Base-by-base conservation (phyloP, 2,329 filamentous ascomycete species). In the Lecanicillium sp. region DNA sequence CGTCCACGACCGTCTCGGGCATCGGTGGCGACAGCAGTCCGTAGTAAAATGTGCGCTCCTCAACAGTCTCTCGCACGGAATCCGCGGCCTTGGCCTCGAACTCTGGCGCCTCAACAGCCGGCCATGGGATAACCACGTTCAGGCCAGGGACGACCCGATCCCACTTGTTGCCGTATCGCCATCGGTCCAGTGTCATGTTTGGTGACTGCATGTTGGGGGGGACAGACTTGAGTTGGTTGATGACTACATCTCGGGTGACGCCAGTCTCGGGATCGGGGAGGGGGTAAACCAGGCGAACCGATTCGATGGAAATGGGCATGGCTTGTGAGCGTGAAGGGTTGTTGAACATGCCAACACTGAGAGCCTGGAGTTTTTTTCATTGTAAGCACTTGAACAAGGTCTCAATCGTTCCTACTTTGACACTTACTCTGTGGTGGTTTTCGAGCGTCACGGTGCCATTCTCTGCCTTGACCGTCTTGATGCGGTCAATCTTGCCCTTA, bases 201-300 rank as follows among this genome's bases (percentile, higher is more conserved):
- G 56, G 50, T 1, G 60, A 64, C 41, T 63, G 51, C 64, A 71
- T 78, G 46, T 63, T 59, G 33, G 62, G 58, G n/a, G 58, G 65
- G 13, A 65, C 62, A 32, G 72, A 70, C 46, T 75, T 70, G 40
- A 92, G 65, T 56, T 84, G 71, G 55, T 85, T 77, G 57, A 94
- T 79, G 51, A 95, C 73, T 43, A 85, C 79, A 56, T 96, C 89
- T 54, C 77, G 75, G 32, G 72, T 72, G 19, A 63, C 51, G 52
- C 80, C 80, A 11, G 82, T 84, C 46, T 65, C 61, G 13, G 76
- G 70, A 57, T 92, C 76, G 35, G 69, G 68, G 38, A 94, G 67
- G 16, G 85, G 80, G 54, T 85, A 78, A 35, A 96, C 86, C 25
- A 95, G 84, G 41, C 86, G 85, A 46, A 96, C 70, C 44, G 84